Conservation (phyloP, 2,329 filamentous ascomycete genomes). For the Teratosphaeria destructans region DNA sequence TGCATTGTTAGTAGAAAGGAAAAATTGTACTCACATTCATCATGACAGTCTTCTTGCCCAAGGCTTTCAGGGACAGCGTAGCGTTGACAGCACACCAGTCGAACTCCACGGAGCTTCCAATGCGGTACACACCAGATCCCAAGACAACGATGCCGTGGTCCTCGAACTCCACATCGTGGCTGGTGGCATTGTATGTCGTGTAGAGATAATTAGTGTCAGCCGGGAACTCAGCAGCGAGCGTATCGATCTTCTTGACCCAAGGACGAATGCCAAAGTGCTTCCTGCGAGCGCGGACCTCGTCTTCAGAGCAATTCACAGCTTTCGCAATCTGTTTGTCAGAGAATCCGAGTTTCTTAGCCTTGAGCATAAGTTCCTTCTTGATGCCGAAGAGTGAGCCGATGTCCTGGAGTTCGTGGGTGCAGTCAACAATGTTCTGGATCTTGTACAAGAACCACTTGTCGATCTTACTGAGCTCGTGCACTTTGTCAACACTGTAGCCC, state of each 20-base stretch:
- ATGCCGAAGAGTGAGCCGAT: constrained; percentile 73
- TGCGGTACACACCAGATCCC: constrained; percentile 92
- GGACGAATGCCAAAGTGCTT: constrained; percentile 81
- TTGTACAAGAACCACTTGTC: constrained; percentile 99
- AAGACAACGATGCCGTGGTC: constrained; percentile 85
- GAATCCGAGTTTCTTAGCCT: constrained; percentile 96
- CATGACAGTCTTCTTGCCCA: constrained; percentile 97
- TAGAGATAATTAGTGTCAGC: constrained; percentile 93
- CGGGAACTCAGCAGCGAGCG: constrained; percentile 90
- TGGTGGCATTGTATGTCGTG: constrained; percentile 93
- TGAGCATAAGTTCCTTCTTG: constrained; percentile 78
- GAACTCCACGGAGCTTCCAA: constrained; percentile 95
- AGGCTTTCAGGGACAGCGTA: constrained; percentile 67
- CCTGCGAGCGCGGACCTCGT: constrained; percentile 76
- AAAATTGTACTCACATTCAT: constrained; percentile 49
- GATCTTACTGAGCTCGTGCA: constrained; percentile 94
- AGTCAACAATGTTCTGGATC: constrained; percentile 92
- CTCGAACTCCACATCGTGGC: constrained; percentile 87
- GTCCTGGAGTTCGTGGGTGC: constrained; percentile 72
- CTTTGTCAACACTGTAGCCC: constrained; percentile 80
- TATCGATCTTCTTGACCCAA: constrained; percentile 98
- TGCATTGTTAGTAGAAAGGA: no score
- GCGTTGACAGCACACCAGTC: constrained; percentile 96
- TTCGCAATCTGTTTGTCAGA: constrained; percentile 89
- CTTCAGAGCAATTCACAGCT: constrained; percentile 75